A percentile compares a stretch with the other conserved stretches of the same genome.
Conservation (phyloP, 129 eudicot genomes). For the Chrysanthemum lavandulifolium region DNA sequence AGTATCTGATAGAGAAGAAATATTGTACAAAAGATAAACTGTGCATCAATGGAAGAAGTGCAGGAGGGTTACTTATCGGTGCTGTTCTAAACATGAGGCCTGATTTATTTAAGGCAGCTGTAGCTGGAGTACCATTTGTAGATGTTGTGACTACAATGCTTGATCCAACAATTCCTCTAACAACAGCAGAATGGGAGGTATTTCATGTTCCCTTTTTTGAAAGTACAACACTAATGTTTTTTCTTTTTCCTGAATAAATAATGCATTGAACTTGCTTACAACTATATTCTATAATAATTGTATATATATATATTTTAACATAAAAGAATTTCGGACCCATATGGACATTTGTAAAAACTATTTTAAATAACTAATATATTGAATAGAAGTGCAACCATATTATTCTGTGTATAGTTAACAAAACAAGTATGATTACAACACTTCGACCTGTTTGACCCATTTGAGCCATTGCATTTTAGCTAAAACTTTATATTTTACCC, state of each 20-base stretch:
- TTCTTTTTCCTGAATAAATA: too few relatives aligned
- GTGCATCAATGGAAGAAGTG: slow-evolving; percentile 94
- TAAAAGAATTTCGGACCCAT: neutral
- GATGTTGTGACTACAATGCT: slow-evolving; percentile 98
- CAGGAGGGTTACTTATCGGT: slow-evolving; percentile 97
- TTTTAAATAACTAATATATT: too few relatives aligned
- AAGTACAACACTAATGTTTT: neutral
- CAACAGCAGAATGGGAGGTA: slow-evolving; percentile 99
- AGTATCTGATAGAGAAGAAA: slow-evolving; percentile 73
- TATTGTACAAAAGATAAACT: slow-evolving; percentile 83
- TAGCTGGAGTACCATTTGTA: slow-evolving; percentile 95
- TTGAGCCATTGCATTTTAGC: neutral
- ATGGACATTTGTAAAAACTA: neutral
- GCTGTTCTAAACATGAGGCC: slow-evolving; percentile 93
- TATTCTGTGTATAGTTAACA: too few relatives aligned
- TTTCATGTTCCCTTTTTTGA: slow-evolving; percentile 17
- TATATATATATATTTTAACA: neutral
- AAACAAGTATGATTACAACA: too few relatives aligned
- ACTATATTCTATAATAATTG: neutral
- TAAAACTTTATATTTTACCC: neutral
- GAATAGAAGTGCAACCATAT: too few relatives aligned
- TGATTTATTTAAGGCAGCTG: slow-evolving; percentile 90
- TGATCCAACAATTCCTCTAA: slow-evolving; percentile 96
- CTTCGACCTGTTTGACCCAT: neutral
- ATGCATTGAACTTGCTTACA: neutral